These are phyloP conservation scores for Debaryomyces maramus DNA, from an alignment of 805 yeast genomes.

Conservation along the genomic window DNA sequence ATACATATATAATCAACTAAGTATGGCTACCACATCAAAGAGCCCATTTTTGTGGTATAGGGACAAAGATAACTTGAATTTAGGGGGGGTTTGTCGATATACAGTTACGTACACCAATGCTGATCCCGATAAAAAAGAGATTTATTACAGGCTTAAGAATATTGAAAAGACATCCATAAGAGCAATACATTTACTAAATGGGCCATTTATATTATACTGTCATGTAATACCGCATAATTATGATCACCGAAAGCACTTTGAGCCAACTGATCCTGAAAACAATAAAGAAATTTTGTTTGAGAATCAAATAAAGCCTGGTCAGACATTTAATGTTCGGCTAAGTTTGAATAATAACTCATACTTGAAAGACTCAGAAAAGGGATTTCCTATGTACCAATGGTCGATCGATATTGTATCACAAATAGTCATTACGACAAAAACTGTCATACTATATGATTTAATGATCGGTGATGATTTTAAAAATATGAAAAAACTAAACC, in stretches of 20 bases:
- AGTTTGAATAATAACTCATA: conserved; percentile 47
- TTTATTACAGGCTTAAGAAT: conserved; percentile 41
- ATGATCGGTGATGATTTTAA: conserved; percentile 38
- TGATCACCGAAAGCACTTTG: conserved; percentile 23
- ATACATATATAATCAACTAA: too few species aligned
- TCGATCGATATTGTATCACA: conserved; percentile 42
- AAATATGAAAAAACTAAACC: conserved; percentile 33
- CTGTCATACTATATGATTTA: conserved; percentile 33
- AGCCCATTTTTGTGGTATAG: conserved; percentile 33
- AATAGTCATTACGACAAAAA: conserved; percentile 35
- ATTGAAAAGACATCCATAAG: conserved; percentile 36
- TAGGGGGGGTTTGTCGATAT: conserved; percentile 43
- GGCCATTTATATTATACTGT: conserved; percentile 45
- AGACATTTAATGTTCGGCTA: conserved; percentile 58
- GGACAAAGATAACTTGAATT: conserved; percentile 32
- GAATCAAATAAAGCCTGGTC: conserved; percentile 64
- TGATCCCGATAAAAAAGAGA: conserved; percentile 14
- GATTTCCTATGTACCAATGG: conserved; percentile 30
- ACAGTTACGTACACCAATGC: conserved; percentile 23
- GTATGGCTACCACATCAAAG: background rate
- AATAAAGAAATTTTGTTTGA: conserved; percentile 36
- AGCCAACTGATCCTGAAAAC: conserved; percentile 18
- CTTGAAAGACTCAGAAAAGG: conserved; percentile 12
- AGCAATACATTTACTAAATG: conserved; percentile 42
- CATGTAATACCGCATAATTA: conserved; percentile 42